These are phyloP conservation scores for Phytophthora meadii DNA, from an alignment of 352 stramenopile species.

Conservation along the genomic window DNA sequence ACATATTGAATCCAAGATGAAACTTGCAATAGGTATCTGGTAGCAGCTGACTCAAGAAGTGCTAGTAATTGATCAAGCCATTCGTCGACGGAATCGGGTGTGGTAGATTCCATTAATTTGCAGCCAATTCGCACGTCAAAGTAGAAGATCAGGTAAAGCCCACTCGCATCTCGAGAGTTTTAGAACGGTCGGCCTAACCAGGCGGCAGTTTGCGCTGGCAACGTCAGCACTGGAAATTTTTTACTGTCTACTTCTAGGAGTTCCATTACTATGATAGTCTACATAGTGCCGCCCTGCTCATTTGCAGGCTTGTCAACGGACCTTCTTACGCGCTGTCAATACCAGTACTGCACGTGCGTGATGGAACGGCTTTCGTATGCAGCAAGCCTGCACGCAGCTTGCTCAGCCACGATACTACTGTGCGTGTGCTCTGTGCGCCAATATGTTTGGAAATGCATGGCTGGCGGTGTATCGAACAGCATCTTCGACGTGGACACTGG, in stretches of 20 bases:
- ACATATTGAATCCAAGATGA: conserved; percentile 1
- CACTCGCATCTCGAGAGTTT: conserved; percentile 1
- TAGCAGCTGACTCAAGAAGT: neutral
- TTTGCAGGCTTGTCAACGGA: conserved; percentile 7
- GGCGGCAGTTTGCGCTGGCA: conserved; percentile 10
- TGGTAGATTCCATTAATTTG: neutral
- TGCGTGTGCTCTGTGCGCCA: conserved; percentile 21
- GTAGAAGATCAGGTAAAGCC: too few relatives aligned
- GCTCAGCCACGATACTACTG: conserved; percentile 19
- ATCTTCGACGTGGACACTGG: conserved; percentile 13
- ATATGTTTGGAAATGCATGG: conserved; percentile 26
- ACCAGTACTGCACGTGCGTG: neutral
- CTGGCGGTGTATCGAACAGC: conserved; percentile 8
- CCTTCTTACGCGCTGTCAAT: neutral
- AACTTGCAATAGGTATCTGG: too few relatives aligned
- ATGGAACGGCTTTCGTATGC: conserved; percentile 14
- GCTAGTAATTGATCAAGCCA: neutral
- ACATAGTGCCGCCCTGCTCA: conserved; percentile 14
- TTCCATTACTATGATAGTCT: neutral
- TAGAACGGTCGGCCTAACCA: conserved; percentile 24
- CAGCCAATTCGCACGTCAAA: conserved; percentile 2
- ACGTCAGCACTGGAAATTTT: neutral
- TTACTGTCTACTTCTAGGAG: too few relatives aligned
- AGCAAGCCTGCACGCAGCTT: conserved; percentile 8
- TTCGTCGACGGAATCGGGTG: conserved; percentile 1